Evolutionary conservation across 164 flowering plant genomes (phyloP).

Genomic region (Kalanchoe fedtschenkoi): DNA sequence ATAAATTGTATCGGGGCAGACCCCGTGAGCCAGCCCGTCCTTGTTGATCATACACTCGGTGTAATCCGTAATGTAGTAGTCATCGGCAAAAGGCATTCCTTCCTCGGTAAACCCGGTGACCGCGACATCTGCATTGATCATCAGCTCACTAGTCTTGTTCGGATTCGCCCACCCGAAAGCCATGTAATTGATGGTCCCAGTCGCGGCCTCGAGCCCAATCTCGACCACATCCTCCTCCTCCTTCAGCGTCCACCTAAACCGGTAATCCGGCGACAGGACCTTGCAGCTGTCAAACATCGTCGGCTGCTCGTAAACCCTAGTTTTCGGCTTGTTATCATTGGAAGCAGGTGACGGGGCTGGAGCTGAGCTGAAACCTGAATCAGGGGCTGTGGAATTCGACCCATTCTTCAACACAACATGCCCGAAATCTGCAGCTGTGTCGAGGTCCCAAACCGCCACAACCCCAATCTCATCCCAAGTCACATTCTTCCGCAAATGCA

Average conservation of each 20-base stretch:
- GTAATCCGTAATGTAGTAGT: constrained; percentile 63
- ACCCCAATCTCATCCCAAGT: constrained; percentile 69
- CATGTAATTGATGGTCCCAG: constrained; percentile 51
- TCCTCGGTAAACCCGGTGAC: constrained; percentile 79
- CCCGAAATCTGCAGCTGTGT: constrained; percentile 71
- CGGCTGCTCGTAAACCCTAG: constrained; percentile 23
- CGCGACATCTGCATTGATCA: constrained; percentile 73
- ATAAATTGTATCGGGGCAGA: constrained; percentile 79
- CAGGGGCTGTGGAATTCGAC: constrained; percentile 11
- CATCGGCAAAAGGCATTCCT: constrained; percentile 75
- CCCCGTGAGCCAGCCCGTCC: constrained; percentile 63
- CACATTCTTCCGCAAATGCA: constrained; percentile 38
- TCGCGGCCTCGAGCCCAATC: constrained; percentile 77
- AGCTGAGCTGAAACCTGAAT: constrained; percentile 9
- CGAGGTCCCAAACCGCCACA: constrained; percentile 80
- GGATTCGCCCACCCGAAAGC: constrained; percentile 93
- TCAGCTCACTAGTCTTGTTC: constrained; percentile 25
- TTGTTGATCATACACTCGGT: constrained; percentile 63
- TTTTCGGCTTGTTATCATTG: background rate
- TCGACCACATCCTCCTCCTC: constrained; percentile 38
- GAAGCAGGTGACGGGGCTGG: constrained; percentile 21
- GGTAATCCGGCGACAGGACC: constrained; percentile 40
- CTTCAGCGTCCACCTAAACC: constrained; percentile 71
- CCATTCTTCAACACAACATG: constrained; percentile 33
- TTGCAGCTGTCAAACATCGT: constrained; percentile 85